Conservation (phyloP, 2,329 filamentous ascomycete species). For the Penicillium sp. region DNA sequence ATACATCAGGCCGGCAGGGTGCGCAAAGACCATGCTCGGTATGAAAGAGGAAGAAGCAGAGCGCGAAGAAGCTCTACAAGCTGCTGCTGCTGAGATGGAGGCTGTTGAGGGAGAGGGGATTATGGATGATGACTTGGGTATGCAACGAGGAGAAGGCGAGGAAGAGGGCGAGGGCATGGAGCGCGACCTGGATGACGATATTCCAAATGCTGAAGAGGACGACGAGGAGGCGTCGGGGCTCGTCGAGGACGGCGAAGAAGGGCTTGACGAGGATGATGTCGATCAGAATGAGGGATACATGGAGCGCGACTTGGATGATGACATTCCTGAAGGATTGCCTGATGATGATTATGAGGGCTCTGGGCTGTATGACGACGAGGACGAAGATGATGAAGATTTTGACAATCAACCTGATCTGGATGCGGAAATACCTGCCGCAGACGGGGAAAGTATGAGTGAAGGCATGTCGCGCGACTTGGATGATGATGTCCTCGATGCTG, state of each 20-base stretch:
- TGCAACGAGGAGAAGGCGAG: slow-evolving; percentile 40
- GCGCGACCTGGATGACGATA: slow-evolving; percentile 48
- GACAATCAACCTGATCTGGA: slow-evolving; percentile 51
- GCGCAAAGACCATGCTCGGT: slow-evolving; percentile 85
- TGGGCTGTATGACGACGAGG: slow-evolving; percentile 41
- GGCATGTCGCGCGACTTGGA: slow-evolving; percentile 68
- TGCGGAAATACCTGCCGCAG: slow-evolving; percentile 62
- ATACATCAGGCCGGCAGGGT: slow-evolving; percentile 88
- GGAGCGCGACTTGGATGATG: slow-evolving; percentile 67
- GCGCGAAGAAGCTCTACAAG: slow-evolving; percentile 78
- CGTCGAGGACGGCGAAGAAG: slow-evolving; percentile 47
- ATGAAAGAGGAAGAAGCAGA: slow-evolving; percentile 87
- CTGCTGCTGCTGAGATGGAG: slow-evolving; percentile 71
- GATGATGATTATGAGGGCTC: slow-evolving; percentile 46
- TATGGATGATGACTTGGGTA: slow-evolving; percentile 44
- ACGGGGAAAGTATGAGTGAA: slow-evolving; percentile 53
- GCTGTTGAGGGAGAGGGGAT: slow-evolving; percentile 47
- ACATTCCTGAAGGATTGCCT: slow-evolving; percentile 64
- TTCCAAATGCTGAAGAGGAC: slow-evolving; percentile 39
- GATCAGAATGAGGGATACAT: slow-evolving; percentile 52
- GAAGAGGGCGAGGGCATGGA: slow-evolving; percentile 44
- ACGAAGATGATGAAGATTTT: slow-evolving; percentile 47
- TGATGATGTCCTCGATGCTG: slow-evolving; percentile 65
- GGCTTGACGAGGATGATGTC: slow-evolving; percentile 53
- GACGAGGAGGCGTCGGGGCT: slow-evolving; percentile 39